phyloP scores from a whole-genome alignment of 306 rosid genomes.

The Prunus kanzakura region DNA sequence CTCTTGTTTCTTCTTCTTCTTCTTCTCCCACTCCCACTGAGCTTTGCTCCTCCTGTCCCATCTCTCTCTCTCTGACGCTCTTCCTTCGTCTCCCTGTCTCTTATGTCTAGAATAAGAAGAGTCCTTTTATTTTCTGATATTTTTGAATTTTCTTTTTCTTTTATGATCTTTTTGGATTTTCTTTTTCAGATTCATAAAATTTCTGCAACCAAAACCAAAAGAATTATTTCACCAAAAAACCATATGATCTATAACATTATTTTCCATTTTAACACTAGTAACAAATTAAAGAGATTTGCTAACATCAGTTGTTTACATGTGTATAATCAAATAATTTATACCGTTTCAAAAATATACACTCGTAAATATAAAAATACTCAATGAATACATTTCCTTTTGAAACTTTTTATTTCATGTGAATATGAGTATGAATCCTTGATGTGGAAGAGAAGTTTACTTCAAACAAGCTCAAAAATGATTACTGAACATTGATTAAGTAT shows the following conservation, averaged over 20 bases:
- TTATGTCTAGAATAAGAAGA: not conserved
- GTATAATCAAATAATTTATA: no score
- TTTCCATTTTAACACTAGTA: not conserved
- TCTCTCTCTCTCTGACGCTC: not conserved
- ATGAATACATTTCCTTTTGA: no score
- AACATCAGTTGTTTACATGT: no score
- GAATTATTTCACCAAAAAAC: not conserved
- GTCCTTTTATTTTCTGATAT: not conserved
- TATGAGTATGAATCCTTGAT: not conserved
- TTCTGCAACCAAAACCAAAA: not conserved
- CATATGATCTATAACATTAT: not conserved
- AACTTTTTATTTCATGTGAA: no score
- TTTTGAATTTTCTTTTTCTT: not conserved
- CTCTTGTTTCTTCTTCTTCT: slow-evolving; percentile 23
- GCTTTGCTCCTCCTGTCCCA: slow-evolving; percentile 32
- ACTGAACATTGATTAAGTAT: not conserved
- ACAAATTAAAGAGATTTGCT: no score
- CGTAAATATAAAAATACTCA: no score
- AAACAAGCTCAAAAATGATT: not conserved
- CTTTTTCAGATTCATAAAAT: not conserved
- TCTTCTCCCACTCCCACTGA: slow-evolving; percentile 17
- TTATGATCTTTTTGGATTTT: not conserved
- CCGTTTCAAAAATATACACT: no score
- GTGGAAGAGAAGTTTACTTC: not conserved
- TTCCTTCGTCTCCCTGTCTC: not conserved